These are phyloP conservation scores for Fusarium mundagurra DNA, from an alignment of 2,329 filamentous ascomycete genomes.

Conservation along the genomic window DNA sequence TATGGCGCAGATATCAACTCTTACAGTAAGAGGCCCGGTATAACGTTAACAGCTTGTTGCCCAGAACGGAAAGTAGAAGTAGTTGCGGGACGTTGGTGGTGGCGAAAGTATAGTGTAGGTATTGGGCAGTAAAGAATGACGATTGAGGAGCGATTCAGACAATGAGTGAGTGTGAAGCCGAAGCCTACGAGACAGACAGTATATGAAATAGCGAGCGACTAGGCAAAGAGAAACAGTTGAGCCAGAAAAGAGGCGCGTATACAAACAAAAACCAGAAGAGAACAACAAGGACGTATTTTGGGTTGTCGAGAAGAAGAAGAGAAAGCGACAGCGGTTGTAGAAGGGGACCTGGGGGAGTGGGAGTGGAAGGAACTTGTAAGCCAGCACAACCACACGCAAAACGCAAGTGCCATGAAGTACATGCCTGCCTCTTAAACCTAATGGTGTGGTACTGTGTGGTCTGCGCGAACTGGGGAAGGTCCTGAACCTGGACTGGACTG, in stretches of 20 bases:
- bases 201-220: constrained; percentile 19
- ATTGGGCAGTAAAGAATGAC: background rate
- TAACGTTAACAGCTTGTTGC: constrained; percentile 22
- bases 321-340: constrained; percentile 1
- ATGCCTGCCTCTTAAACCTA: background rate
- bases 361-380: constrained; percentile 35
- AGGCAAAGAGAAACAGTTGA: constrained; percentile 9
- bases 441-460: constrained; percentile 21
- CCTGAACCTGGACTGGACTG: background rate
- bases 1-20: constrained; percentile 22
- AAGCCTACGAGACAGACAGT: background rate
- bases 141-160: constrained; percentile 15
- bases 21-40: constrained; percentile 7
- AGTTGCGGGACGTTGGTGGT: constrained; percentile 4
- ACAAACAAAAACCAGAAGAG: constrained; percentile 8
- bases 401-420: constrained; percentile 22
- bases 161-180: constrained; percentile 24
- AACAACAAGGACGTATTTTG: constrained; percentile 11
- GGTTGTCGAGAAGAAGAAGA: constrained; percentile 11
- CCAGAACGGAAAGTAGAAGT: constrained; percentile 27
- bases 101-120: constrained; percentile 5
- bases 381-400: constrained; percentile 13
- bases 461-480: constrained; percentile 28
- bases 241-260: constrained; percentile 20
- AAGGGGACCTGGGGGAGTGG: constrained; percentile 22